Evolutionary conservation across 371 early-diverging fungal species (phyloP).

Genomic region (Coemansia sp.): DNA sequence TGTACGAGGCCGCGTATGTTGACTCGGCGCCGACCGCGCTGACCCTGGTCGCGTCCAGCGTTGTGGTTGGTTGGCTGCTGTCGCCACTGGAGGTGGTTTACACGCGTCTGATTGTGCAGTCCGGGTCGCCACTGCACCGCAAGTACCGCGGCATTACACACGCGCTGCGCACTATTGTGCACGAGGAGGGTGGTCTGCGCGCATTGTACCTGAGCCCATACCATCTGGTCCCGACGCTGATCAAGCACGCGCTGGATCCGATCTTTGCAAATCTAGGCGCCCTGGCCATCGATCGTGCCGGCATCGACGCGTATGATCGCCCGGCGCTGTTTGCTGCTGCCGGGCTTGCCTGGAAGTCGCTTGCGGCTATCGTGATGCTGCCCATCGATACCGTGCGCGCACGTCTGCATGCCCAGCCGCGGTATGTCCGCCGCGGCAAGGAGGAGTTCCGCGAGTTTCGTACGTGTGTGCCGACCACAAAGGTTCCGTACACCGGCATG

Average conservation of each 20-base stretch:
- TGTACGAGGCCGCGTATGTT: conserved; percentile 68
- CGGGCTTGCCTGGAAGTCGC: conserved; percentile 52
- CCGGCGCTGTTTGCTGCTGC: conserved; percentile 64
- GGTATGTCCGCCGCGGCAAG: conserved; percentile 22
- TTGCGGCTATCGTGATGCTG: conserved; percentile 70
- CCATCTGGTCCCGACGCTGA: conserved; percentile 70
- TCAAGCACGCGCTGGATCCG: conserved; percentile 72
- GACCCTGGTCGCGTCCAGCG: conserved; percentile 67
- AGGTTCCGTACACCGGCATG: conserved; percentile 84
- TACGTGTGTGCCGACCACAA: conserved; percentile 68
- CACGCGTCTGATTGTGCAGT: conserved; percentile 73
- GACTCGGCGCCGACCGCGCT: conserved; percentile 52
- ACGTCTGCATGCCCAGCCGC: conserved; percentile 76
- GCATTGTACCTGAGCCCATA: conserved; percentile 64
- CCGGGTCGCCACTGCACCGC: conserved; percentile 61
- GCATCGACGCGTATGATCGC: conserved; percentile 66
- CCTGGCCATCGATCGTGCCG: conserved; percentile 69
- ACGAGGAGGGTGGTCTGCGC: conserved; percentile 76
- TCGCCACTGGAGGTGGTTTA: conserved; percentile 77
- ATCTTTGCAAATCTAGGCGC: conserved; percentile 67
- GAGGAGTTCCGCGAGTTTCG: conserved; percentile 54
- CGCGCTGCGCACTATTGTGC: conserved; percentile 67
- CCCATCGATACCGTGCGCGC: conserved; percentile 88
- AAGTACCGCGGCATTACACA: conserved; percentile 75
- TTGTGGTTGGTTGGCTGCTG: conserved; percentile 65